Evolutionary conservation across 2,329 filamentous ascomycete genomes (phyloP).

Genomic region (Nemania sp.): DNA sequence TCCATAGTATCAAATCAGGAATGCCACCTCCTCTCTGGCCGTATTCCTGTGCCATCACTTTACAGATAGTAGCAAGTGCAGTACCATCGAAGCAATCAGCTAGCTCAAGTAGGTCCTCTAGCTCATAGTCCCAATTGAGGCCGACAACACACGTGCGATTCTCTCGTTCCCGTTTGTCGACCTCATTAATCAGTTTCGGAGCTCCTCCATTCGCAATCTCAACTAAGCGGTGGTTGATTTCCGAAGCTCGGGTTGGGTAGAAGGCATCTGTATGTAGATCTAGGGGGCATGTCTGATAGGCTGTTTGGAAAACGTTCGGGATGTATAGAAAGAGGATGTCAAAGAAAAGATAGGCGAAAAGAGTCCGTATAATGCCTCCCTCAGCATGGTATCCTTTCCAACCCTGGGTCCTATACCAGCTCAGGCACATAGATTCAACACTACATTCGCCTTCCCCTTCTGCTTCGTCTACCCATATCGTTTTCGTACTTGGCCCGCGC

Average conservation of each 20-base stretch:
- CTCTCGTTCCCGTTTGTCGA: constrained; percentile 77
- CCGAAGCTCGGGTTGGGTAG: constrained; percentile 84
- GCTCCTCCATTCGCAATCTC: constrained; percentile 88
- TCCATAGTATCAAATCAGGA: constrained; percentile 94
- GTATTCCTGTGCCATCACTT: constrained; percentile 96
- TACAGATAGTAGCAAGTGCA: constrained; percentile 86
- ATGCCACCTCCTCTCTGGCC: constrained; percentile 86
- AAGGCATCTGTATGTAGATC: constrained; percentile 95
- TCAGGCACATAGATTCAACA: constrained; percentile 95
- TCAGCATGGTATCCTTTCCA: constrained; percentile 98
- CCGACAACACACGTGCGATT: constrained; percentile 88
- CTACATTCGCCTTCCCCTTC: constrained; percentile 79
- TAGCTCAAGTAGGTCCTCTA: constrained; percentile 83
- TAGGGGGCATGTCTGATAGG: constrained; percentile 92
- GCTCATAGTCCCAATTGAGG: constrained; percentile 87
- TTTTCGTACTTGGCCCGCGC: constrained; percentile 71
- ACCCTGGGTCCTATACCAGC: constrained; percentile 81
- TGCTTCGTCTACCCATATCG: constrained; percentile 85
- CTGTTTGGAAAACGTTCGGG: constrained; percentile 96
- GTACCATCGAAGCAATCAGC: constrained; percentile 81
- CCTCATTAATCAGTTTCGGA: constrained; percentile 71
- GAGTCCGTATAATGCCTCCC: constrained; percentile 89
- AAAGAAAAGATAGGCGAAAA: constrained; percentile 91
- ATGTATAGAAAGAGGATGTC: constrained; percentile 93
- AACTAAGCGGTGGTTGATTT: constrained; percentile 88